These are phyloP conservation scores for Penicillium sp. DNA, from an alignment of 2,329 filamentous ascomycete species.

Conservation along the genomic window DNA sequence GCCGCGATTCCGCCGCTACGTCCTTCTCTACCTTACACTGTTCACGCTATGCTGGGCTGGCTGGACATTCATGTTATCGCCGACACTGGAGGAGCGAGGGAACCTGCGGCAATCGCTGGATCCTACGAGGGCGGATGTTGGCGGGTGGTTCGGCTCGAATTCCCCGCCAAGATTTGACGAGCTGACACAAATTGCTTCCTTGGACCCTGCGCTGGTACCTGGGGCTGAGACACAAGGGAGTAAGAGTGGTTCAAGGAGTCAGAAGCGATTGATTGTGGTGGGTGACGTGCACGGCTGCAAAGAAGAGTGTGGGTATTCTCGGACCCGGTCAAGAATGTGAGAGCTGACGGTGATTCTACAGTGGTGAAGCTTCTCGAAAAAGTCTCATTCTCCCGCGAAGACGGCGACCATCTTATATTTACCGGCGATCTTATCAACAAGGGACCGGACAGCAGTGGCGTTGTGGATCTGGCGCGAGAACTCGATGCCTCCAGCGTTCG, in stretches of 20 bases:
- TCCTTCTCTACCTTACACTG: conserved; percentile 36
- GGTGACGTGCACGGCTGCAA: conserved; percentile 93
- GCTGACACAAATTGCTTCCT: conserved; percentile 50
- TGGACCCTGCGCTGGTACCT: conserved; percentile 51
- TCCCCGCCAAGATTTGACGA: conserved; percentile 48
- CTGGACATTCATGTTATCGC: conserved; percentile 35
- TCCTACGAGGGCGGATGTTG: conserved; percentile 24
- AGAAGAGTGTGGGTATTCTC: conserved; percentile 53
- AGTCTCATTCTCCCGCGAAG: conserved; percentile 57
- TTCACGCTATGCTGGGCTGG: conserved; percentile 30
- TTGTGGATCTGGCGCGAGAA: conserved; percentile 71
- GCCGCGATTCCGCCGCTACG: conserved; percentile 43
- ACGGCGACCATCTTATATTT: conserved; percentile 71
- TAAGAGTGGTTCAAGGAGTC: conserved; percentile 16
- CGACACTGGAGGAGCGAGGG: conserved; percentile 33
- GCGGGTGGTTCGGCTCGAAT: conserved; percentile 49
- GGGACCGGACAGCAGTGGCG: conserved; percentile 76
- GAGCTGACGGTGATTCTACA: conserved; percentile 14
- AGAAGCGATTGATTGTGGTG: conserved; percentile 70
- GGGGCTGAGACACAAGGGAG: conserved; percentile 17
- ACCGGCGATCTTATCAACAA: conserved; percentile 81
- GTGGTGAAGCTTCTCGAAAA: conserved; percentile 63
- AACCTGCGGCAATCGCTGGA: conserved; percentile 33
- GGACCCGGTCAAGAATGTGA: background rate
- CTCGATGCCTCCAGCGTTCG: conserved; percentile 77